phyloP scores from a whole-genome alignment of 129 eudicot species.

The Centrapalus pauciflorus region DNA sequence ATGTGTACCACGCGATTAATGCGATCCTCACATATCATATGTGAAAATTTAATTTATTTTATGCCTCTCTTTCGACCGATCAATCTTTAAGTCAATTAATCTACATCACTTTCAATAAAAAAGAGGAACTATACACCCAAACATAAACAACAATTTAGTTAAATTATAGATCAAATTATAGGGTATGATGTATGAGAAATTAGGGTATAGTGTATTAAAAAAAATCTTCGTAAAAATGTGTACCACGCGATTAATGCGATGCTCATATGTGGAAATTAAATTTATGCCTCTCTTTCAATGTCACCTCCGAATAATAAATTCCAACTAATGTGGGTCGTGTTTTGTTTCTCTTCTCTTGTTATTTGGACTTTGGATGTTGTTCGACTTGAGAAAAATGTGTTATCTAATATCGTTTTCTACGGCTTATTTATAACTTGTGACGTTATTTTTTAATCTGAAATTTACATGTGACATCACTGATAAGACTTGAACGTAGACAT shows the following conservation, averaged over 20 bases:
- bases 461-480: too few relatives aligned
- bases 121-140: too few relatives aligned
- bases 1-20: conserved; percentile 6
- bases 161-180: too few relatives aligned
- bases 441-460: too few relatives aligned
- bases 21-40: neutral
- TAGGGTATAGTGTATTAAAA: too few relatives aligned
- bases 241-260: conserved; percentile 3
- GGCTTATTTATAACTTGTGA: too few relatives aligned
- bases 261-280: conserved; percentile 8
- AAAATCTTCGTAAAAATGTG: neutral
- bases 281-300: conserved; percentile 20
- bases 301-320: conserved; percentile 7
- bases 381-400: neutral
- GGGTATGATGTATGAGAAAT: too few relatives aligned
- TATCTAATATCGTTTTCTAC: conserved; percentile 3
- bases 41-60: conserved; percentile 15
- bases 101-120: too few relatives aligned
- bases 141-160: too few relatives aligned
- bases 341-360: conserved; percentile 25
- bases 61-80: conserved; percentile 18
- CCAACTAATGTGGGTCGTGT: conserved; percentile 11
- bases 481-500: too few relatives aligned
- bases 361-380: neutral
- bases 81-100: too few relatives aligned